phyloP scores from a whole-genome alignment of 768 basidiomycete genomes.

The Boletus sp. region DNA sequence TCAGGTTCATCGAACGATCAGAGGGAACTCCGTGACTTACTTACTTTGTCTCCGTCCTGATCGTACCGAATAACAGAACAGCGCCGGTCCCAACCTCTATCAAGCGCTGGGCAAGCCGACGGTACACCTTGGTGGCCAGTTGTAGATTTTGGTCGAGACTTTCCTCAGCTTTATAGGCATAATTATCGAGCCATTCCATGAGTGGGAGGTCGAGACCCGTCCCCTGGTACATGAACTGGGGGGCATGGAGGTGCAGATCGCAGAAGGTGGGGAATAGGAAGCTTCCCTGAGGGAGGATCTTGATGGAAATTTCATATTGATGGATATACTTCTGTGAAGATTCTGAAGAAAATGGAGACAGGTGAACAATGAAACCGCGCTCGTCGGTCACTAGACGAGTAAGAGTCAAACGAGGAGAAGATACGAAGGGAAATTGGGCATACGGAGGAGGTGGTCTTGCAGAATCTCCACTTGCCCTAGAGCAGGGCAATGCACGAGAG shows the following conservation, averaged over 20 bases:
- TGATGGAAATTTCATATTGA: constrained; percentile 11
- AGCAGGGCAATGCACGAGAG: constrained; percentile 55
- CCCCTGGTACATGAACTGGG: constrained; percentile 87
- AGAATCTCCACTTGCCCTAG: constrained; percentile 56
- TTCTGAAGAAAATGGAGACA: constrained; percentile 38
- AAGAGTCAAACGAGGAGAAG: constrained; percentile 1
- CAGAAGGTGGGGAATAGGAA: constrained; percentile 80
- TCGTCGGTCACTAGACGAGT: constrained; percentile 30
- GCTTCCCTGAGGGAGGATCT: constrained; percentile 47
- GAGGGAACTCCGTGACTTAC: constrained; percentile 40
- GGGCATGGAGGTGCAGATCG: constrained; percentile 85
- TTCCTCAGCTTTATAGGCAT: constrained; percentile 83
- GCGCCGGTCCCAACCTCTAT: constrained; percentile 75
- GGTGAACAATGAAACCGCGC: constrained; percentile 51
- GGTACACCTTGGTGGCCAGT: constrained; percentile 69
- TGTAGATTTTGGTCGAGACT: constrained; percentile 58
- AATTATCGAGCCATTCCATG: constrained; percentile 81
- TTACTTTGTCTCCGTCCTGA: constrained; percentile 88
- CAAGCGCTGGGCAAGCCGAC: constrained; percentile 61
- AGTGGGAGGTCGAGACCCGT: constrained; percentile 82
- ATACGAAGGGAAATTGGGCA: neutral
- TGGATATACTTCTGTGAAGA: constrained; percentile 37
- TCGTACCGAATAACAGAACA: constrained; percentile 80
- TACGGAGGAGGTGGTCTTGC: constrained; percentile 55
- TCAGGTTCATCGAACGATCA: neutral